These are phyloP conservation scores for Rhodofomes roseus DNA, from an alignment of 1,284 basidiomycete species.

Conservation along the genomic window DNA sequence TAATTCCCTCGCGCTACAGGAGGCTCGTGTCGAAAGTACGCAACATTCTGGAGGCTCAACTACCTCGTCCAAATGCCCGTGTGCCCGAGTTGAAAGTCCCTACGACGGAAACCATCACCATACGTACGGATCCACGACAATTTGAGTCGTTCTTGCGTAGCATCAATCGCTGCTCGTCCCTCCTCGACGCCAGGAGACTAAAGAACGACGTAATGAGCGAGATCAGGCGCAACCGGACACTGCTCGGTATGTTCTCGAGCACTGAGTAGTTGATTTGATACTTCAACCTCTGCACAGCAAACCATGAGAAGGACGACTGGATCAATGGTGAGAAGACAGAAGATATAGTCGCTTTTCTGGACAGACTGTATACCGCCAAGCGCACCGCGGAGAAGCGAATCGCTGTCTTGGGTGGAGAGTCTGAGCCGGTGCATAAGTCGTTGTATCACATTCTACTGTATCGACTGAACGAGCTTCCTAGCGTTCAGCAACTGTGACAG, in stretches of 20 bases:
- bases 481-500: slow-evolving; percentile 15
- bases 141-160: slow-evolving; percentile 89
- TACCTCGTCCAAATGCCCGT: slow-evolving; percentile 49
- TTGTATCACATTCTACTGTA: not conserved
- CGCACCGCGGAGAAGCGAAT: slow-evolving; percentile 85
- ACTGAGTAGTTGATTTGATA: not conserved
- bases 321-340: slow-evolving; percentile 81
- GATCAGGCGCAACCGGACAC: slow-evolving; percentile 71
- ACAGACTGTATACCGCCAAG: slow-evolving; percentile 85
- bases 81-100: slow-evolving; percentile 33
- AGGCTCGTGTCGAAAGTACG: slow-evolving; percentile 82
- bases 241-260: slow-evolving; percentile 51
- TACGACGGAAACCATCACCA: slow-evolving; percentile 67
- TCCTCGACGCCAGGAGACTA: slow-evolving; percentile 85
- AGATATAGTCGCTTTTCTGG: slow-evolving; percentile 82
- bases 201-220: slow-evolving; percentile 89
- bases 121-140: slow-evolving; percentile 72
- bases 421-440: slow-evolving; percentile 44
- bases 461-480: not conserved
- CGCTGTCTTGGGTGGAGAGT: slow-evolving; percentile 67
- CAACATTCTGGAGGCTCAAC: slow-evolving; percentile 76
- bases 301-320: slow-evolving; percentile 82
- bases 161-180: slow-evolving; percentile 75
- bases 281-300: slow-evolving; percentile 41
- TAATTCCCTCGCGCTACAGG: slow-evolving; percentile 33